Evolutionary conservation across 129 eudicot species (phyloP).

Genomic region (Rutidosis leptorrhynchoides): DNA sequence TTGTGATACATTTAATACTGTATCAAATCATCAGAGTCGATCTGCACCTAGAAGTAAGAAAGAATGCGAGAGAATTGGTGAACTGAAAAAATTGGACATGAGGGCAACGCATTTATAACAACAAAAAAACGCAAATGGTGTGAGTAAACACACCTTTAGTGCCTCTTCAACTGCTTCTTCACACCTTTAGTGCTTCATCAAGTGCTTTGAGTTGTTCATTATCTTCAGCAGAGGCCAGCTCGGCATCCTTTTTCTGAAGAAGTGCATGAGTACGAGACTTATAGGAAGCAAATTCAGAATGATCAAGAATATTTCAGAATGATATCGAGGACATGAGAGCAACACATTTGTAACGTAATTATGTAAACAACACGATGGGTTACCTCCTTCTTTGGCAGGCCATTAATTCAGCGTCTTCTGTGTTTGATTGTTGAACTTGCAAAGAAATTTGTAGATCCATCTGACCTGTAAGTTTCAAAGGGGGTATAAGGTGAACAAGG

Average conservation of each 20-base stretch:
- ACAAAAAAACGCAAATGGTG: no score
- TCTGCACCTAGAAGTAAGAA: no score
- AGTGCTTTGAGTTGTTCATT: conserved; percentile 73
- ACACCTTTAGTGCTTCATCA: conserved; percentile 92
- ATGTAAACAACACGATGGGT: not conserved
- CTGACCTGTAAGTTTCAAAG: conserved; percentile 78
- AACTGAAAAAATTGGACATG: no score
- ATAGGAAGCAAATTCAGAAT: conserved; percentile 81
- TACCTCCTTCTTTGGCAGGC: conserved; percentile 88
- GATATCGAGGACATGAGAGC: not conserved
- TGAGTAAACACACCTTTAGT: conserved; percentile 62
- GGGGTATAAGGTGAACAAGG: no score
- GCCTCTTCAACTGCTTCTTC: no score
- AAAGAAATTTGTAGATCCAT: conserved; percentile 78
- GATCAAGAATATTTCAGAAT: conserved; percentile 5
- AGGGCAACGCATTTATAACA: no score
- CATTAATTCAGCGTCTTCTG: conserved; percentile 58
- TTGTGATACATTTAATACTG: no score
- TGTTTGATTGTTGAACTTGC: conserved; percentile 63
- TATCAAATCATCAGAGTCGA: no score
- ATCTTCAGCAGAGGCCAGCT: conserved; percentile 78
- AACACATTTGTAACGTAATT: not conserved
- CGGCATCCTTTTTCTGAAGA: conserved; percentile 96
- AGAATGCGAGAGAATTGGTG: no score
- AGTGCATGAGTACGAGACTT: conserved; percentile 97